Evolutionary conservation across 2,329 filamentous ascomycete genomes (phyloP).

Genomic region (Boeremia exigua): DNA sequence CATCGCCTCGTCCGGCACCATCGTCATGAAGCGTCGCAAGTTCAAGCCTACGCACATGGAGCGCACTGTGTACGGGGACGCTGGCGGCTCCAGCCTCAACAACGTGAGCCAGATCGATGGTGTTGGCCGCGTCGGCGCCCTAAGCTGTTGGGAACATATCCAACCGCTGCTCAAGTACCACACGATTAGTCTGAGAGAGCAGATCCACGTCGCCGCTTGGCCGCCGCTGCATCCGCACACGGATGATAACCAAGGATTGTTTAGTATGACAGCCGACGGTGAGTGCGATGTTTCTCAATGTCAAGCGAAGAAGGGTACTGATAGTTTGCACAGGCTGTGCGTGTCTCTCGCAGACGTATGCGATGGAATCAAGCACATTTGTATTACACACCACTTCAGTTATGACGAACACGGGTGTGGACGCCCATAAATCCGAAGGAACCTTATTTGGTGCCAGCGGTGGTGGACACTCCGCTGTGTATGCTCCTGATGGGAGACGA

Average conservation of each 20-base stretch:
- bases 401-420: slow-evolving; percentile 50
- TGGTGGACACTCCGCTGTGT: slow-evolving; percentile 47
- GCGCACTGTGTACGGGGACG: slow-evolving; percentile 52
- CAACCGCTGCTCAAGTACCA: slow-evolving; percentile 53
- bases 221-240: slow-evolving; percentile 45
- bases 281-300: neutral
- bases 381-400: slow-evolving; percentile 62
- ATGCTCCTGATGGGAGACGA: slow-evolving; percentile 59
- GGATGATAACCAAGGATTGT: slow-evolving; percentile 40
- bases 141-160: slow-evolving; percentile 52
- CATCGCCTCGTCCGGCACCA: slow-evolving; percentile 42
- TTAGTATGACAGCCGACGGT: slow-evolving; percentile 48
- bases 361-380: slow-evolving; percentile 62
- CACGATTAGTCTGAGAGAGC: slow-evolving; percentile 47
- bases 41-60: slow-evolving; percentile 55
- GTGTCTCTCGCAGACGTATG: slow-evolving; percentile 60
- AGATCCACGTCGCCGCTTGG: slow-evolving; percentile 52
- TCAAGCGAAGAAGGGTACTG: neutral
- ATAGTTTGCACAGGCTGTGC: slow-evolving; percentile 8
- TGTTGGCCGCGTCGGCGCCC: slow-evolving; percentile 38
- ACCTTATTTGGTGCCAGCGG: slow-evolving; percentile 53
- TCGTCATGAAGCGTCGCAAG: slow-evolving; percentile 49
- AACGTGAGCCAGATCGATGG: slow-evolving; percentile 43
- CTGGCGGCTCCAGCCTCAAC: slow-evolving; percentile 39
- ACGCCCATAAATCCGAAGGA: slow-evolving; percentile 51